phyloP scores from a whole-genome alignment of 306 rosid genomes.

The Quercus agrifolia region DNA sequence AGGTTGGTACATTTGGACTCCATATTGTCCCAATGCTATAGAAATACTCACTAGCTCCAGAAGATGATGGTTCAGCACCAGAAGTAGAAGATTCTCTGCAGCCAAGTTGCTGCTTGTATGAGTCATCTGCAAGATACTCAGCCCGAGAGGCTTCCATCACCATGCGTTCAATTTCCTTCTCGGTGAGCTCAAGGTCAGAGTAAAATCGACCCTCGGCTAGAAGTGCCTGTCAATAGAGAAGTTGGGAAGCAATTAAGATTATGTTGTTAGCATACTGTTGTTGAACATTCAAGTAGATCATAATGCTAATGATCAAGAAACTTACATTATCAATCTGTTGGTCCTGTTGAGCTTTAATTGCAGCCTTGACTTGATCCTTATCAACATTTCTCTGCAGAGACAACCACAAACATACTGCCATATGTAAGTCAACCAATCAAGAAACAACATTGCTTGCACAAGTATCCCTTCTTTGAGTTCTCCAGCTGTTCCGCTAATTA shows the following conservation, averaged over 20 bases:
- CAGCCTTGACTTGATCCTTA: conserved; percentile 93
- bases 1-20: too few relatives aligned
- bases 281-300: not conserved
- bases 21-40: too few relatives aligned
- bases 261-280: not conserved
- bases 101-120: conserved; percentile 55
- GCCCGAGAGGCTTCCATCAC: conserved; percentile 92
- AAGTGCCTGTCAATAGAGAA: conserved; percentile 65
- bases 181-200: conserved; percentile 98
- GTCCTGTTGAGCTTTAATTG: conserved; percentile 89
- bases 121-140: conserved; percentile 58
- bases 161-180: conserved; percentile 88
- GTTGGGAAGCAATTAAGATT: not conserved
- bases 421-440: conserved; percentile 5
- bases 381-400: conserved; percentile 75
- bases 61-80: conserved; percentile 85
- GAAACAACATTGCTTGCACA: not conserved
- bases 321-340: conserved; percentile 87
- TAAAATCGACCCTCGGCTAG: conserved; percentile 88
- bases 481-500: too few relatives aligned
- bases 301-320: conserved; percentile 8
- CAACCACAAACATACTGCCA: conserved; percentile 21
- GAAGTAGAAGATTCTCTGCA: conserved; percentile 70
- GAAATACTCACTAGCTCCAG: conserved; percentile 79
- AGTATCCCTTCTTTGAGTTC: too few relatives aligned